These are phyloP conservation scores for Aureobasidium sp. DNA, from an alignment of 2,329 filamentous ascomycete species.

Conservation along the genomic window DNA sequence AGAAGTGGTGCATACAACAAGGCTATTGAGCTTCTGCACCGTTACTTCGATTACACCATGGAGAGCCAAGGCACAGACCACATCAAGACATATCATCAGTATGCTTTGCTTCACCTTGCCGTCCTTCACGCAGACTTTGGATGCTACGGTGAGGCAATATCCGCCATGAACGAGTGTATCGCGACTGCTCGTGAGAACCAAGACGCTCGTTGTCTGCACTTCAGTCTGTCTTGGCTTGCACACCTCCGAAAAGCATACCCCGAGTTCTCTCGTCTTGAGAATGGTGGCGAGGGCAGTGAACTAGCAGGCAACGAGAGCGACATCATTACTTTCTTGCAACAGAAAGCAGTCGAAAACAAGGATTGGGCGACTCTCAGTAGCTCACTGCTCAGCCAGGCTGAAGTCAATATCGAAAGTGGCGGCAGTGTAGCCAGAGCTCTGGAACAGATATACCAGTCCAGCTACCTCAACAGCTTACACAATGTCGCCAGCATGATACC, in stretches of 20 bases:
- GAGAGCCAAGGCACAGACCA: slow-evolving; percentile 56
- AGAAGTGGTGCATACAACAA: slow-evolving; percentile 81
- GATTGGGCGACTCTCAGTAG: slow-evolving; percentile 83
- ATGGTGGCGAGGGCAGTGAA: slow-evolving; percentile 45
- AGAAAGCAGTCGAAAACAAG: slow-evolving; percentile 55
- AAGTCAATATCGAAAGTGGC: slow-evolving; percentile 63
- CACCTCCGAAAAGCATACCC: slow-evolving; percentile 80
- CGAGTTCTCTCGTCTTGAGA: slow-evolving; percentile 35
- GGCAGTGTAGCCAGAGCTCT: slow-evolving; percentile 55
- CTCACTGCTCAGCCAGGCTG: slow-evolving; percentile 78
- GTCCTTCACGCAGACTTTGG: slow-evolving; percentile 94
- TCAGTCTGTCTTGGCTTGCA: slow-evolving; percentile 91
- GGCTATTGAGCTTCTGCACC: slow-evolving; percentile 83
- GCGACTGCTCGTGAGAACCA: slow-evolving; percentile 90
- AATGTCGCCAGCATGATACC: slow-evolving; percentile 68
- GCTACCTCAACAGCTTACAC: slow-evolving; percentile 72
- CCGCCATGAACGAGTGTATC: slow-evolving; percentile 90
- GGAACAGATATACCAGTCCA: slow-evolving; percentile 74
- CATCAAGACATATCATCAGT: slow-evolving; percentile 85
- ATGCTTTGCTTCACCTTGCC: slow-evolving; percentile 86
- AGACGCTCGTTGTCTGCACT: slow-evolving; percentile 88
- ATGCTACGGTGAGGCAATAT: slow-evolving; percentile 80
- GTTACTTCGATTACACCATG: slow-evolving; percentile 88
- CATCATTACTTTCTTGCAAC: slow-evolving; percentile 73
- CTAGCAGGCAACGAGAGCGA: slow-evolving; percentile 74